Base-by-base conservation (phyloP, 768 basidiomycete genomes). In the Rhodotorula toruloides region DNA sequence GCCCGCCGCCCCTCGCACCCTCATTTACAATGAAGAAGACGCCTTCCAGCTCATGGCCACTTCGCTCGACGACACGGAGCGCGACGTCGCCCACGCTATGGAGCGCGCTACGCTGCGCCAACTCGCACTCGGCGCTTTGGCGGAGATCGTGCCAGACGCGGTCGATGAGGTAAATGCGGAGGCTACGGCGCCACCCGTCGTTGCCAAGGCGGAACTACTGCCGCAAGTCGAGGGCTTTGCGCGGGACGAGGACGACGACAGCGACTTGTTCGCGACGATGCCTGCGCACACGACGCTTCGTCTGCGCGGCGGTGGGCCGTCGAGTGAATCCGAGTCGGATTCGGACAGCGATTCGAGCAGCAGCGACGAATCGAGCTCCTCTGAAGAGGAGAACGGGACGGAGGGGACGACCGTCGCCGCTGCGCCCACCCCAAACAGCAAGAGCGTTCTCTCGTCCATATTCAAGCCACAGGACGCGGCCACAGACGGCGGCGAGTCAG, bases 11-110 rank as follows among this genome's bases (percentile, higher is more conserved):
- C 64, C 67, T 4, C 59, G 71, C 29, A 54, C 47, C n/a, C 54
- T 72, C 4, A 58, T 72, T 31, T 72, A 68, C 59, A 69, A 60
- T 61, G 67, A 72, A 34, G 71, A 69, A 29, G 71, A 72, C 58
- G 65, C 67, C 3, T 68, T 65, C 43, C 61, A 62, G 31, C 47
- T 72, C n/a, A 34, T 49, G 12, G 61, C 54, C 5, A 34, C 61
- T 25, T 61, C 67, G 7, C 54, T 54, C 11, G 58, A 37, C 40
- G 64, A 66, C 25, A n/a, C 21, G 4, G 60, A 65, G 57, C 34
- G 47, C 16, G 63, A 37, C 12, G 50, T 42, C 0, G 56, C 42
- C 16, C 52, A 53, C 44, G 29, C 42, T 54, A 29, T 14, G 46
- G 67, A 68, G 47, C 34, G 60, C 22, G 21, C 27, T 10, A 31